Percentiles rank a stretch among this genome's conserved stretches.
These are phyloP conservation scores for Seminavis robusta DNA, from an alignment of 108 stramenopile genomes.

Conservation along the genomic window DNA sequence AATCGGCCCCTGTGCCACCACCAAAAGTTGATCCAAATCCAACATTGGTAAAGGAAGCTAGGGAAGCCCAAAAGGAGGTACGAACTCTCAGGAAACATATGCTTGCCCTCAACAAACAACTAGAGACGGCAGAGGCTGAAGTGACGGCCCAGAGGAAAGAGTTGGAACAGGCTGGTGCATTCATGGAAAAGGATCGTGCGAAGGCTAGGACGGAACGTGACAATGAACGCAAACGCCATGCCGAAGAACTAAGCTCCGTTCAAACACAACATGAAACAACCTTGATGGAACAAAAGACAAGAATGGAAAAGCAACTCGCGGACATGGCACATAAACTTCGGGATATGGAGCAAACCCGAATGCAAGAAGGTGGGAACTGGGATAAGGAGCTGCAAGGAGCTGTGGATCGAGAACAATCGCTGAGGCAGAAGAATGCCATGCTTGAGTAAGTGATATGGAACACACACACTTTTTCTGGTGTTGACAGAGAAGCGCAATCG, in stretches of 20 bases:
- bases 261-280: slow-evolving; percentile 51
- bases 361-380: slow-evolving; percentile 73
- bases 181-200: slow-evolving; percentile 75
- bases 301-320: slow-evolving; percentile 33
- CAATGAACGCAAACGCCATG: slow-evolving; percentile 28
- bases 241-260: slow-evolving; percentile 39
- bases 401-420: slow-evolving; percentile 51
- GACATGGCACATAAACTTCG: slow-evolving; percentile 21
- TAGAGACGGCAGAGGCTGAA: slow-evolving; percentile 75
- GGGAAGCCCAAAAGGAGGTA: slow-evolving; percentile 54
- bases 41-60: not conserved
- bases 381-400: slow-evolving; percentile 63
- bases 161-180: slow-evolving; percentile 63
- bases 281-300: slow-evolving; percentile 41
- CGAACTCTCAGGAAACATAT: slow-evolving; percentile 68
- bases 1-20: not conserved
- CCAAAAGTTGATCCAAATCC: not conserved
- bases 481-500: too few species aligned
- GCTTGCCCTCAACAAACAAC: slow-evolving; percentile 64
- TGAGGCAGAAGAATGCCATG: slow-evolving; percentile 22
- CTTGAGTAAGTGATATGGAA: slow-evolving; percentile 32
- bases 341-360: slow-evolving; percentile 48
- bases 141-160: slow-evolving; percentile 73
- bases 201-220: slow-evolving; percentile 64
- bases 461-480: not conserved